phyloP scores from a whole-genome alignment of 345 rosid species.

The Salix exigua region DNA sequence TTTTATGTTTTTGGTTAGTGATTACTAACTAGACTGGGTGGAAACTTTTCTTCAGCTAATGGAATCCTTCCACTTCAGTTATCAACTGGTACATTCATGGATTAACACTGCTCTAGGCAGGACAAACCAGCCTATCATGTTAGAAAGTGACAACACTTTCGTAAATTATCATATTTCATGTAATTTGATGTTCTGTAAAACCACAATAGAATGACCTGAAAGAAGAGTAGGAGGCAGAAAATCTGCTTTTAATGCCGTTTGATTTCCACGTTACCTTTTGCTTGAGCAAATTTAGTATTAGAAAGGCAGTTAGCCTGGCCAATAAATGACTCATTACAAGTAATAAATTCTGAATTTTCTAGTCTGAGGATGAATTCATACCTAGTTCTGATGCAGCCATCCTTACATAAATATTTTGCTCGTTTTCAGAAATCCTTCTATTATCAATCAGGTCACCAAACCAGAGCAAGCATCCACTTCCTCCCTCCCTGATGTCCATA shows the following conservation, averaged over 20 bases:
- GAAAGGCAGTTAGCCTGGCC: no score
- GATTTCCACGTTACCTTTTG: not conserved
- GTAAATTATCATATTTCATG: not conserved
- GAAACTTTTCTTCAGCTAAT: no score
- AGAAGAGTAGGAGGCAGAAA: not conserved
- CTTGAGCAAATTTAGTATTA: not conserved
- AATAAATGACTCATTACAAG: no score
- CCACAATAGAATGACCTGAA: not conserved
- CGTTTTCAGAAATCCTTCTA: not conserved
- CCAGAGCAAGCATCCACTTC: not conserved
- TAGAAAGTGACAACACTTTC: not conserved
- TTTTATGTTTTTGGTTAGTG: not conserved
- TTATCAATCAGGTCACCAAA: not conserved
- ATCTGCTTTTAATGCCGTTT: not conserved
- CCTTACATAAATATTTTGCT: not conserved
- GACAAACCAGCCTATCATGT: not conserved
- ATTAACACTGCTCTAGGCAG: no score
- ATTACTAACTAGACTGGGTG: no score
- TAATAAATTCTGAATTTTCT: not conserved
- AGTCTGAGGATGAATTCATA: not conserved
- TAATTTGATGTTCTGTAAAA: not conserved
- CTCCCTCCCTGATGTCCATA: not conserved
- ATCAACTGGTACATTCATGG: no score
- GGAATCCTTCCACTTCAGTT: no score
- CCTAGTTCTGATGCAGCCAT: constrained; percentile 1